Conservation (phyloP, 176 grass and related monocot genomes). For the Oropetium thomaeum region DNA sequence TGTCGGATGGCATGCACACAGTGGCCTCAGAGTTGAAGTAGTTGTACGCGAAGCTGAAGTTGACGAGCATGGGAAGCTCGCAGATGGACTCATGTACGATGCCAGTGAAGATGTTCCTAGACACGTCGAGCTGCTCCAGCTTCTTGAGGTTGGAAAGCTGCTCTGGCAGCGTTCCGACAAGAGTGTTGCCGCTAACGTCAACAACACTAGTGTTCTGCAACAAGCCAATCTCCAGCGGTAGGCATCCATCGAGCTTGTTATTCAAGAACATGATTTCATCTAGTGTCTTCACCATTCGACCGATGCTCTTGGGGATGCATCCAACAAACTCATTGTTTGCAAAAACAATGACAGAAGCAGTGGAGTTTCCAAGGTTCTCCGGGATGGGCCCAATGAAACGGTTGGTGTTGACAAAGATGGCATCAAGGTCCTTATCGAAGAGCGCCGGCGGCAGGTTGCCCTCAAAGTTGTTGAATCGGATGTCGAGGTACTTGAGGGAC, state of each 20-base stretch:
- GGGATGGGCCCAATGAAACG: slow-evolving; percentile 32
- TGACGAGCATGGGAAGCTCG: slow-evolving; percentile 42
- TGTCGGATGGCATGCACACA: slow-evolving; percentile 33
- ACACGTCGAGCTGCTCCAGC: slow-evolving; percentile 40
- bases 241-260: slow-evolving; percentile 43
- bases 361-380: slow-evolving; percentile 47
- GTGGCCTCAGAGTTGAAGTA: slow-evolving; percentile 53
- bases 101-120: slow-evolving; percentile 35
- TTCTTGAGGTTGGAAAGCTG: neutral
- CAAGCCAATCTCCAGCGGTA: slow-evolving; percentile 41
- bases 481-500: slow-evolving; percentile 43
- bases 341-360: slow-evolving; percentile 41
- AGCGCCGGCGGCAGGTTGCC: slow-evolving; percentile 38
- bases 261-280: slow-evolving; percentile 45
- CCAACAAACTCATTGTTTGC: slow-evolving; percentile 41
- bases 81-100: slow-evolving; percentile 47
- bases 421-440: slow-evolving; percentile 46
- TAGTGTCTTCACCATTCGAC: slow-evolving; percentile 31
- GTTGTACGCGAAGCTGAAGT: slow-evolving; percentile 67
- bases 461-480: slow-evolving; percentile 56
- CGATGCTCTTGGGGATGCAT: slow-evolving; percentile 43
- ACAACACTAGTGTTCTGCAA: slow-evolving; percentile 18
- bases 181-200: slow-evolving; percentile 28
- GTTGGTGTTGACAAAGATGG: slow-evolving; percentile 52
- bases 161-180: slow-evolving; percentile 19